A percentile compares a stretch with the other conserved stretches of the same genome.
Conservation (phyloP, 495 filamentous ascomycete genomes). For the Geopyxis carbonaria region DNA sequence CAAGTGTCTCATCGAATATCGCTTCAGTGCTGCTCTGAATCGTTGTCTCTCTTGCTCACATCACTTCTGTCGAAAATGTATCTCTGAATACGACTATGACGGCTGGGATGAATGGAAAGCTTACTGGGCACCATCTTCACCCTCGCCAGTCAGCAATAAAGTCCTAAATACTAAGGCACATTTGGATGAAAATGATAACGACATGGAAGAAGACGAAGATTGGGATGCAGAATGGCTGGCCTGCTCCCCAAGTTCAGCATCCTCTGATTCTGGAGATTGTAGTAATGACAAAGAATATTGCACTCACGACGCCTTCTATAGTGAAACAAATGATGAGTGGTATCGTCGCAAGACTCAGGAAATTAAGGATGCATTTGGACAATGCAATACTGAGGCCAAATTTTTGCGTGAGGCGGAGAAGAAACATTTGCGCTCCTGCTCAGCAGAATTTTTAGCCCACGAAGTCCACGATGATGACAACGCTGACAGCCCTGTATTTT, state of each 20-base stretch:
- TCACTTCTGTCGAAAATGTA: conserved; percentile 19
- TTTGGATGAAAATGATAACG: neutral
- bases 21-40: conserved; percentile 19
- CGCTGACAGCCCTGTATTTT: too few species aligned
- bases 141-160: too few species aligned
- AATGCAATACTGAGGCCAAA: neutral
- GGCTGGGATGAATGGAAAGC: conserved; percentile 15
- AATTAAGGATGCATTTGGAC: neutral
- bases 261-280: neutral
- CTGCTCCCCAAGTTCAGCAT: neutral
- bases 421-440: too few species aligned
- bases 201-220: neutral
- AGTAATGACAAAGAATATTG: neutral
- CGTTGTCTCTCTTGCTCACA: conserved; percentile 23
- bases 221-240: conserved; percentile 1
- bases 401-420: neutral
- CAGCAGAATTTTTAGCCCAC: too few species aligned
- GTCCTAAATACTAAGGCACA: too few species aligned
- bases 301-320: neutral
- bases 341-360: neutral
- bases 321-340: neutral
- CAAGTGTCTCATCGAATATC: conserved; percentile 11
- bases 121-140: conserved; percentile 8
- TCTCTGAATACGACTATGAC: conserved; percentile 16
- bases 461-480: too few species aligned